Evolutionary conservation across 192 early-diverging fungal species (phyloP).

Genomic region (Funneliformis geosporum): DNA sequence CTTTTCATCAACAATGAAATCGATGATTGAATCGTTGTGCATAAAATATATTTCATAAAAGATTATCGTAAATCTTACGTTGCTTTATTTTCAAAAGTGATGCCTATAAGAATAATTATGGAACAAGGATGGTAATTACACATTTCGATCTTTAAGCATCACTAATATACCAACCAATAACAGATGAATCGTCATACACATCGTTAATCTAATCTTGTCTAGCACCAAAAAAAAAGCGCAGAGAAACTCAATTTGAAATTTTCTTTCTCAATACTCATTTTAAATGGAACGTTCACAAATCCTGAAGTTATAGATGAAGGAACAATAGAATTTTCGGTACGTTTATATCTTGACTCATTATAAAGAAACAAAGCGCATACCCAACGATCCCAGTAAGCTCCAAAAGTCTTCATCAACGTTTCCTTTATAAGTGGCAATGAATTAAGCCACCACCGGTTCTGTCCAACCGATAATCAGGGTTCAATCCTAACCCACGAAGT

Average conservation of each 20-base stretch:
- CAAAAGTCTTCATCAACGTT: conserved; percentile 26
- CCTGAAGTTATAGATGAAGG: not conserved
- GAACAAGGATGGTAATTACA: too few relatives aligned
- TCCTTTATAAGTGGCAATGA: conserved; percentile 27
- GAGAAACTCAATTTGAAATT: conserved; percentile 5
- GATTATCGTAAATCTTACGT: too few relatives aligned
- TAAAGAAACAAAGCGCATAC: conserved; percentile 11
- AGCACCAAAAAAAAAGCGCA: conserved; percentile 22
- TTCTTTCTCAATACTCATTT: not conserved
- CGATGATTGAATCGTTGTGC: too few relatives aligned
- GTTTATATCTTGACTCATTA: not conserved
- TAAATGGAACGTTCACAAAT: conserved; percentile 22
- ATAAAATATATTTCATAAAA: too few relatives aligned
- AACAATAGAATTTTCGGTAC: not conserved
- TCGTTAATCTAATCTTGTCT: conserved; percentile 9
- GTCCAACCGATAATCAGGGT: conserved; percentile 27
- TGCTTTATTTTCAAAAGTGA: too few relatives aligned
- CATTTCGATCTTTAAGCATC: not conserved
- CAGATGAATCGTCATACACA: conserved; percentile 18
- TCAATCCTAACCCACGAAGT: conserved; percentile 18
- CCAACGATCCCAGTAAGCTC: conserved; percentile 18
- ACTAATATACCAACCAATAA: conserved; percentile 24
- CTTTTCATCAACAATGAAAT: too few relatives aligned
- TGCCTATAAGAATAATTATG: too few relatives aligned
- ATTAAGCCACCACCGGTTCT: conserved; percentile 20